Evolutionary conservation across 2,329 filamentous ascomycete species (phyloP).

Genomic region (Talaromyces amestolkiae): DNA sequence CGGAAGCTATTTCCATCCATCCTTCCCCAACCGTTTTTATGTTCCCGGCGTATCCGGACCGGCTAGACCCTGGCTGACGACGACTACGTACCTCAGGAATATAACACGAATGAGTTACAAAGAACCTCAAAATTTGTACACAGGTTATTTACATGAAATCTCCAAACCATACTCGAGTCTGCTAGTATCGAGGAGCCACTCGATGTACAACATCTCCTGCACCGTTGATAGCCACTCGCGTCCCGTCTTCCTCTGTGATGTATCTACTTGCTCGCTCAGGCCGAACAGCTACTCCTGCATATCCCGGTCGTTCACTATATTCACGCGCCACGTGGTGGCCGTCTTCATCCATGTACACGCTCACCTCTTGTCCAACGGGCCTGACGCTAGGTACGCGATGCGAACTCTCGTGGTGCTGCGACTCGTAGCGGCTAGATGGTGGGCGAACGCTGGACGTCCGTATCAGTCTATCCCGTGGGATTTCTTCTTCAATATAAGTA

Average conservation of each 20-base stretch:
- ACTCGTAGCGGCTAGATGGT: conserved; percentile 43
- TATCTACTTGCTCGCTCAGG: conserved; percentile 32
- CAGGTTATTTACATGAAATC: neutral
- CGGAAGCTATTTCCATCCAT: conserved; percentile 5
- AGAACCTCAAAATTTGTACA: neutral
- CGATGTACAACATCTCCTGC: conserved; percentile 33
- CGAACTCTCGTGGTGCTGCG: conserved; percentile 35
- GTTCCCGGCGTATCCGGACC: conserved; percentile 13
- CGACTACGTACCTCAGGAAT: neutral
- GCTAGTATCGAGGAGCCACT: conserved; percentile 35
- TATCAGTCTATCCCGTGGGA: conserved; percentile 56
- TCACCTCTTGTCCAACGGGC: conserved; percentile 43
- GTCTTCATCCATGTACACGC: conserved; percentile 44
- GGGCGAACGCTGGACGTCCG: conserved; percentile 61
- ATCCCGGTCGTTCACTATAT: conserved; percentile 46
- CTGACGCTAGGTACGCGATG: conserved; percentile 44
- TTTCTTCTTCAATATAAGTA: conserved; percentile 63
- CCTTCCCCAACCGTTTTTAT: conserved; percentile 4
- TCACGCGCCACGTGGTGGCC: conserved; percentile 43
- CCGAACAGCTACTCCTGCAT: conserved; percentile 37
- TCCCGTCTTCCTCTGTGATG: conserved; percentile 37
- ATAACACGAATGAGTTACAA: neutral
- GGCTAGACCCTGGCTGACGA: neutral
- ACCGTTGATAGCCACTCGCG: conserved; percentile 32
- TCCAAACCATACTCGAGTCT: neutral